Evolutionary conservation across 768 basidiomycete genomes (phyloP).

Genomic region (Pulveroboletus sp.): DNA sequence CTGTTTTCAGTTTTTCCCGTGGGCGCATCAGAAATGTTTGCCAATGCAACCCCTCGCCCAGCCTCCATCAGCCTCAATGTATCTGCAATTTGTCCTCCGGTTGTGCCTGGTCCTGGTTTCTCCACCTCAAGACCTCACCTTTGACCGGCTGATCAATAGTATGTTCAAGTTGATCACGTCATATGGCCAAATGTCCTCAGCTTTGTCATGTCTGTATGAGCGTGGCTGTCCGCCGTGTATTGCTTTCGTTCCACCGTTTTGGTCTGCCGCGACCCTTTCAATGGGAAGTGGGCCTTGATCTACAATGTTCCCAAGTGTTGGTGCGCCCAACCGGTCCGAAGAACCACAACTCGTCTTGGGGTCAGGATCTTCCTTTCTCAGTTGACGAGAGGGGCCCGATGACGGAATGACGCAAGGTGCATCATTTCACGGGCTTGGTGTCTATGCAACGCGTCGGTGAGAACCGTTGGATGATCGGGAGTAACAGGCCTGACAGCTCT

Average conservation of each 20-base stretch:
- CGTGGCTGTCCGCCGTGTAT: not conserved
- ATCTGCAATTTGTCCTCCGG: not conserved
- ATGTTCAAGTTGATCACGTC: not conserved
- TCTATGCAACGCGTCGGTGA: conserved; percentile 10
- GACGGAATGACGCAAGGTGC: conserved; percentile 3
- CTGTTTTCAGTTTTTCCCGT: not conserved
- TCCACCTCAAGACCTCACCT: not conserved
- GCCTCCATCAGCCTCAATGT: conserved; percentile 12
- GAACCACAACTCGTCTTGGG: not conserved
- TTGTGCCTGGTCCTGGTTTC: conserved; percentile 18
- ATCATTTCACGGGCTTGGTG: conserved; percentile 4
- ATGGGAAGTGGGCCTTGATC: conserved; percentile 15
- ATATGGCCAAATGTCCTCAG: not conserved
- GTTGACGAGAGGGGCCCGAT: conserved; percentile 3
- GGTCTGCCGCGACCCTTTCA: conserved; percentile 16
- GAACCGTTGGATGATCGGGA: conserved; percentile 6
- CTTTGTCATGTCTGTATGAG: not conserved
- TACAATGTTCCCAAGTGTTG: not conserved
- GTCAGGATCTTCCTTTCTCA: not conserved
- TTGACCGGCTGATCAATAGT: not conserved
- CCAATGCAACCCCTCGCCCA: conserved; percentile 10
- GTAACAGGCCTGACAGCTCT: not conserved
- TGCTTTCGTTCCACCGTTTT: not conserved
- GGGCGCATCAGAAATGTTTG: conserved; percentile 20
- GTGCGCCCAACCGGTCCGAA: conserved; percentile 10